A percentile compares a stretch with the other conserved stretches of the same genome.
Evolutionary conservation across 2,329 filamentous ascomycete species (phyloP).

Genomic region (Epicoccum sorghinum): DNA sequence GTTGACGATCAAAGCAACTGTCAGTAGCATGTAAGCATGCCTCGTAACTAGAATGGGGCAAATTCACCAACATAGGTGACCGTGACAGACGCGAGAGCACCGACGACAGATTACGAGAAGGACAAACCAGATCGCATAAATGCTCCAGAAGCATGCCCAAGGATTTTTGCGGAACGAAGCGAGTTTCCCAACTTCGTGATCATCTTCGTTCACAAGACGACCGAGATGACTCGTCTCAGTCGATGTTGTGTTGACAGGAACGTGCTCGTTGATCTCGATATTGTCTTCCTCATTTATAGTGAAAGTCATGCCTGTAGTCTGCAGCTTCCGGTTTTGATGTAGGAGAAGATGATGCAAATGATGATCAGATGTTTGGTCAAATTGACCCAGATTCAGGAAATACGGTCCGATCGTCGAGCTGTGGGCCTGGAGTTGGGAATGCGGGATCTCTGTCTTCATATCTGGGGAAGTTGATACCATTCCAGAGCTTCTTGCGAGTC

Average conservation of each 20-base stretch:
- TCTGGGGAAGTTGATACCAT: too few relatives aligned
- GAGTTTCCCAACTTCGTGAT: slow-evolving; percentile 33
- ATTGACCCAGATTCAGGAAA: too few relatives aligned
- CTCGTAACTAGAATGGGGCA: slow-evolving; percentile 48
- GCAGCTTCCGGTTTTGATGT: too few relatives aligned
- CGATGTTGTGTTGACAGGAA: too few relatives aligned
- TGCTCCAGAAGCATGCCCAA: slow-evolving; percentile 44
- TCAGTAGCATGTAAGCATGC: slow-evolving; percentile 46
- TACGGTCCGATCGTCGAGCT: too few relatives aligned
- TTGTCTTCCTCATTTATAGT: too few relatives aligned
- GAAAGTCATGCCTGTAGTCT: too few relatives aligned
- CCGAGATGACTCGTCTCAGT: slow-evolving; percentile 21
- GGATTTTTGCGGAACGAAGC: slow-evolving; percentile 35
- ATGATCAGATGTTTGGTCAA: not conserved
- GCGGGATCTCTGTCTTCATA: too few relatives aligned
- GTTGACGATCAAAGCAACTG: slow-evolving; percentile 38
- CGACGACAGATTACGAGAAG: slow-evolving; percentile 50
- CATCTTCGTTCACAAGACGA: slow-evolving; percentile 27
- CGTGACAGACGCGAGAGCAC: slow-evolving; percentile 48
- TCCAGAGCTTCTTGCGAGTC: too few relatives aligned
- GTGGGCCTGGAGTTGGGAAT: too few relatives aligned
- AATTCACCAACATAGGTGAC: slow-evolving; percentile 50
- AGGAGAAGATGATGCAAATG: not conserved
- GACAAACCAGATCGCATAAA: slow-evolving; percentile 51
- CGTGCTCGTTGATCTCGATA: not conserved